Evolutionary conservation across 768 basidiomycete species (phyloP), one percentile per base, ranked within the genome.

Genomic region (Boletus vinaceobasis): DNA sequence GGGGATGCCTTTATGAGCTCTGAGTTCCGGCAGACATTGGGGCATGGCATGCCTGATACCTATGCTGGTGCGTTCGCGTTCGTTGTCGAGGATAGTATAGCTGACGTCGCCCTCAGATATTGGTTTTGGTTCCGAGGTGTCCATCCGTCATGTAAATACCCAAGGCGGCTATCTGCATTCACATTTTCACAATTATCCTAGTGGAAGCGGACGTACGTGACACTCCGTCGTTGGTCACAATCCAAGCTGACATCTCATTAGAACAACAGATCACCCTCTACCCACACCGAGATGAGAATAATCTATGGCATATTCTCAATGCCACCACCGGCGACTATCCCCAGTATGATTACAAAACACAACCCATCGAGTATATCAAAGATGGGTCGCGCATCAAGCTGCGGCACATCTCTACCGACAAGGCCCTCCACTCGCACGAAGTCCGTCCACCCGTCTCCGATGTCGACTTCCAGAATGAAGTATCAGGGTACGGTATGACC

Each of bases 1-100:
- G 97, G 97, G 0, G 97, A 98, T 68, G 94, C 95, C 1, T 99
- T 99, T 73, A 99, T 99, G 97, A 96, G 91, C 74, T 91, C 93
- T 3, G 95, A 94, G 68, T 99, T 99, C 75, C 95, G 98, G 73
- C 96, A 98, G 66, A 98, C 95, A 0, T 77, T 99, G 13, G 79
- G 86, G 15, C 86, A 85, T 42, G 83, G 87, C 7, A 98, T 98
- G 97, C 78, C 80, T 11, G 94, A 99, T 69, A 98, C 96, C 0
- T 94, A 78, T 70, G 92, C 94, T 27, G 89, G 91, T 91, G 54
- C 56, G 83, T 59, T 46, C n/a, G 21, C 14, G 6, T 48, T n/a
- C 11, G n/a, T 47, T 38, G n/a, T 52, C 32, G 1, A 7, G 32
- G 21, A 32, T n/a, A 10, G 19, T 21, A 7, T 10, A 7, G 14